These are phyloP conservation scores for Heliamphora pulchella DNA, from an alignment of 179 eudicot species.

Conservation along the genomic window DNA sequence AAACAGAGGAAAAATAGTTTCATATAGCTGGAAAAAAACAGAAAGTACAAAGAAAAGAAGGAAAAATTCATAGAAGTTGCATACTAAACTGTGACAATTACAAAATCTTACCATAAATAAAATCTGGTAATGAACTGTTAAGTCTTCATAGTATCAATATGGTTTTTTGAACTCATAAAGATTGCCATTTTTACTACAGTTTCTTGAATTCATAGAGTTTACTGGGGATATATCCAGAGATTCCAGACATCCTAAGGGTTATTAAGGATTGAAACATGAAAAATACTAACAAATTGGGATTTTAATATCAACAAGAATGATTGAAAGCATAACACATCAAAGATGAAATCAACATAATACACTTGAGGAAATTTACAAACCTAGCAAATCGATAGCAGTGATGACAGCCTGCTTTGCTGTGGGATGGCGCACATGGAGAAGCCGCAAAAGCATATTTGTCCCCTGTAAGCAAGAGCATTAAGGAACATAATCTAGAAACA, in stretches of 20 bases:
- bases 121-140: neutral
- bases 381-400: constrained; percentile 88
- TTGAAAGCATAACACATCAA: neutral
- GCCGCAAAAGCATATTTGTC: constrained; percentile 89
- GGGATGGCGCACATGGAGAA: constrained; percentile 91
- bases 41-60: neutral
- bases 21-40: neutral
- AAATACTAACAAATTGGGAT: neutral
- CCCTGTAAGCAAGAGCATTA: constrained; percentile 50
- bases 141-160: neutral
- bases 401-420: constrained; percentile 97
- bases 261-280: neutral
- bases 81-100: neutral
- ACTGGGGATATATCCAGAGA: neutral
- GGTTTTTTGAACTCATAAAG: too few species aligned
- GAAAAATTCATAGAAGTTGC: neutral
- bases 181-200: too few species aligned
- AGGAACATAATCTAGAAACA: constrained; percentile 5
- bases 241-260: neutral
- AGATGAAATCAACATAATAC: constrained; percentile 10
- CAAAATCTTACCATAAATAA: neutral
- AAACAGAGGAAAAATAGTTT: neutral
- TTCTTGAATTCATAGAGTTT: too few species aligned
- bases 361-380: constrained; percentile 36
- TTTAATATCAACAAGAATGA: neutral